Percentiles rank a stretch among this genome's conserved stretches.
phyloP scores from a whole-genome alignment of 2,329 filamentous ascomycete species.

The Lasiodiplodia sp. region DNA sequence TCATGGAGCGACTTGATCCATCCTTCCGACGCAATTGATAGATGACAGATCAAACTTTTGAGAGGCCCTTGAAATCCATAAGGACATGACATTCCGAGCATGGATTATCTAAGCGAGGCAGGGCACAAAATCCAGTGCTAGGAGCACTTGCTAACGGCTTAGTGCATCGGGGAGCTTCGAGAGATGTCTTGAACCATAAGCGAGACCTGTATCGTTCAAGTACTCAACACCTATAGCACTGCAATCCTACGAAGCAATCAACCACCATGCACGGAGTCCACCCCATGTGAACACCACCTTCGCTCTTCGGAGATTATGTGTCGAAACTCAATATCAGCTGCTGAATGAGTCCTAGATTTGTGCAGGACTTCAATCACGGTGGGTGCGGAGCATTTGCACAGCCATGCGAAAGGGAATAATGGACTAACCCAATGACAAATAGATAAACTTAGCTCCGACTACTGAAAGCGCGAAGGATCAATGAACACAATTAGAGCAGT shows the following conservation, averaged over 20 bases:
- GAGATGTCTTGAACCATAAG: not conserved
- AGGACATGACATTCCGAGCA: not conserved
- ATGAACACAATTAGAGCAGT: too few relatives aligned
- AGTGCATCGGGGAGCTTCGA: not conserved
- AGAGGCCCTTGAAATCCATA: not conserved
- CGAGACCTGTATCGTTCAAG: not conserved
- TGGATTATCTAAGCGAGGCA: not conserved
- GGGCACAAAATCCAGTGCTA: not conserved
- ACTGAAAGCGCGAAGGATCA: too few relatives aligned
- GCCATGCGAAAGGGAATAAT: too few relatives aligned
- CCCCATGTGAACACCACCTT: too few relatives aligned
- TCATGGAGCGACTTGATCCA: not conserved
- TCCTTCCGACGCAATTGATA: not conserved
- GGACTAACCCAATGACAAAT: too few relatives aligned
- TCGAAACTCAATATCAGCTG: too few relatives aligned
- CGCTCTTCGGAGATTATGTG: too few relatives aligned
- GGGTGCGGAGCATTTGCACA: too few relatives aligned
- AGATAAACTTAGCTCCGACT: too few relatives aligned
- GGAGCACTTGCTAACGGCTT: not conserved
- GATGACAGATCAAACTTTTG: not conserved
- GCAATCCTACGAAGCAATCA: not conserved
- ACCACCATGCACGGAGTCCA: too few relatives aligned
- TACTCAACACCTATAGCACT: not conserved
- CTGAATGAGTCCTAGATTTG: too few relatives aligned
- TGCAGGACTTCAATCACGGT: too few relatives aligned